Evolutionary conservation across 2,329 filamentous ascomycete species (phyloP), one percentile per base, ranked within the genome.

Genomic region (Aspergillus aculeatinus): DNA sequence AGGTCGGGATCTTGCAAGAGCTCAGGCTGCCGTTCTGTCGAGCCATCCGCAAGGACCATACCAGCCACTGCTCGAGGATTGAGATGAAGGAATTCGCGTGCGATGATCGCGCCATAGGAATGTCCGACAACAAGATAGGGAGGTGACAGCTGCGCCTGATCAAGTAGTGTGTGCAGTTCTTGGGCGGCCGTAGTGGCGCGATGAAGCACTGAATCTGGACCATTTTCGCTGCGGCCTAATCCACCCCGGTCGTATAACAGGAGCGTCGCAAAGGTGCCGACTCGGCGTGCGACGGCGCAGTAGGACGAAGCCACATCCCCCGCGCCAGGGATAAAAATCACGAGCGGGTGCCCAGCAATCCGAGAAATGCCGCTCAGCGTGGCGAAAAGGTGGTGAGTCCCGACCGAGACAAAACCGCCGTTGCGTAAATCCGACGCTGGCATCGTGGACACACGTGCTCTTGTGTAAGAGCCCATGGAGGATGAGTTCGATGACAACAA

Each of bases 101-200:
- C 73, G 47, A 78, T 64, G 48, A 78, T 72, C 0, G 67, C 76
- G 7, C 77, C 77, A 54, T 77, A 79, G 11, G 75, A 78, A 61
- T 79, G 77, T 1, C 68, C 76, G 2, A 74, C 69, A 5, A 79
- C 64, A 2, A 77, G 48, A 16, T 74, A 67, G 1, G 74, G 76
- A 6, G 72, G 65, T 0, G 42, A 7, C 1, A 76, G 58, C 0
- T 62, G 31, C 11, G 62, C 65, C 4, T 47, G 54, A n/a, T 61
- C 12, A 5, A 77, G 67, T n/a, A 76, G 65, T 25, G 33, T 59
- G 48, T 68, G 67, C 25, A 78, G 62, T 52, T 78, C 74, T 12
- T 57, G 47, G 5, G 75, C 75, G 27, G 72, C 69, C 2, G 51
- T 60, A 0, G 66, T 62, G 14, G 74, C 73, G 3, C 60, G 64